phyloP scores from a whole-genome alignment of 345 rosid genomes.

The Crucihimalaya himalaica region DNA sequence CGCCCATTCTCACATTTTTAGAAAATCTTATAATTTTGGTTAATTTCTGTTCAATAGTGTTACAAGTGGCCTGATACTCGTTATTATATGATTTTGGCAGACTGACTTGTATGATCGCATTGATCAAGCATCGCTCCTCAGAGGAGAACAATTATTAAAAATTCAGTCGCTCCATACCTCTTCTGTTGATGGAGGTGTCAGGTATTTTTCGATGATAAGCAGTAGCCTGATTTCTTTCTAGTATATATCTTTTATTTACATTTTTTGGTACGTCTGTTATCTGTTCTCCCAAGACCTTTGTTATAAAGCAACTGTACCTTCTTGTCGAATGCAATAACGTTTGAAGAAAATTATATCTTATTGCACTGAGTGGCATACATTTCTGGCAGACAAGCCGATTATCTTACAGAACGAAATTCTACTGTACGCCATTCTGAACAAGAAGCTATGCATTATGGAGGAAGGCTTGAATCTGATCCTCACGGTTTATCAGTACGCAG shows the following conservation, averaged over 20 bases:
- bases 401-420: conserved; percentile 84
- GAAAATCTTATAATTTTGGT: background rate
- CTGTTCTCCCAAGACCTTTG: conserved; percentile 21
- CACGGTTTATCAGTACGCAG: conserved; percentile 62
- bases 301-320: conserved; percentile 9
- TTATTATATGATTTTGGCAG: conserved; percentile 46
- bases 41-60: background rate
- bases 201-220: conserved; percentile 50
- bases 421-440: conserved; percentile 68
- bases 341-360: conserved; percentile 30
- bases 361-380: conserved; percentile 75
- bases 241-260: background rate
- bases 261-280: conserved; percentile 12
- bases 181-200: conserved; percentile 69
- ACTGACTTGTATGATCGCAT: conserved; percentile 72
- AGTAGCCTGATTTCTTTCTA: conserved; percentile 1
- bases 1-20: background rate
- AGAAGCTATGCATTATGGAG: conserved; percentile 75
- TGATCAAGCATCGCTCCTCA: conserved; percentile 76
- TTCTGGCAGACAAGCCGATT: conserved; percentile 96
- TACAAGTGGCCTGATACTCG: background rate
- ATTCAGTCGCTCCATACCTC: conserved; percentile 69
- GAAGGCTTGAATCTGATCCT: conserved; percentile 77
- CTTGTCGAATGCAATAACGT: conserved; percentile 23
- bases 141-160: conserved; percentile 83